These are phyloP conservation scores for Verticillium klebahnii DNA, from an alignment of 2,329 filamentous ascomycete genomes.

Conservation along the genomic window DNA sequence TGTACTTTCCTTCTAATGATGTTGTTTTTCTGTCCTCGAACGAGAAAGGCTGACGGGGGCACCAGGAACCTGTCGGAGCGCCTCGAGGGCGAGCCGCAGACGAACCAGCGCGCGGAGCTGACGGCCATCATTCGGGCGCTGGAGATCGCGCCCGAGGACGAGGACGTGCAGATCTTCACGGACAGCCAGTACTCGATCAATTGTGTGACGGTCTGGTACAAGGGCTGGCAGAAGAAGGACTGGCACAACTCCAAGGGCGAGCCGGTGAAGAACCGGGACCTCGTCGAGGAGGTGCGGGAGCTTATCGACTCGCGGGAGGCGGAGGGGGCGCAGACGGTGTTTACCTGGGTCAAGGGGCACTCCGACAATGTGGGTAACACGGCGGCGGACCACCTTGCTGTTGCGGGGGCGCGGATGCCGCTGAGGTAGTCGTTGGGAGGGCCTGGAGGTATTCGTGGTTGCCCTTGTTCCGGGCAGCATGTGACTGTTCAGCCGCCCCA, in stretches of 20 bases:
- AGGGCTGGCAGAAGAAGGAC: slow-evolving; percentile 66
- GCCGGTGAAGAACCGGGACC: slow-evolving; percentile 79
- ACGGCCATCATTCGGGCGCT: slow-evolving; percentile 82
- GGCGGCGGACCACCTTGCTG: slow-evolving; percentile 75
- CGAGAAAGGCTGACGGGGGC: slow-evolving; percentile 12
- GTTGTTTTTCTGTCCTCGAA: not conserved
- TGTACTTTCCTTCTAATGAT: not conserved
- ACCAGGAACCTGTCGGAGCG: slow-evolving; percentile 66
- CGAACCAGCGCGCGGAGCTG: slow-evolving; percentile 94
- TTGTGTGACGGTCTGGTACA: slow-evolving; percentile 81
- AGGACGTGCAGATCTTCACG: slow-evolving; percentile 72
- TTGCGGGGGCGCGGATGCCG: slow-evolving; percentile 34
- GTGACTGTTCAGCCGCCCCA: not conserved
- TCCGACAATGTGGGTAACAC: slow-evolving; percentile 67
- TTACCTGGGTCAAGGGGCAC: slow-evolving; percentile 91
- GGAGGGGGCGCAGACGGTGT: slow-evolving; percentile 58
- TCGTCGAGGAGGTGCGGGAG: slow-evolving; percentile 55
- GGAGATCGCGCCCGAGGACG: slow-evolving; percentile 63
- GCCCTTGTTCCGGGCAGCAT: not conserved
- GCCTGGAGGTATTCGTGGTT: not conserved
- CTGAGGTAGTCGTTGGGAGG: not conserved
- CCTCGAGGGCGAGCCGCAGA: slow-evolving; percentile 70
- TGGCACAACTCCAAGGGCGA: slow-evolving; percentile 73
- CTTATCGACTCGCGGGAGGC: slow-evolving; percentile 62
- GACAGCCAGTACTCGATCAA: slow-evolving; percentile 90